Conservation (phyloP, 306 rosid species). For the Amphicarpaea edgeworthii region DNA sequence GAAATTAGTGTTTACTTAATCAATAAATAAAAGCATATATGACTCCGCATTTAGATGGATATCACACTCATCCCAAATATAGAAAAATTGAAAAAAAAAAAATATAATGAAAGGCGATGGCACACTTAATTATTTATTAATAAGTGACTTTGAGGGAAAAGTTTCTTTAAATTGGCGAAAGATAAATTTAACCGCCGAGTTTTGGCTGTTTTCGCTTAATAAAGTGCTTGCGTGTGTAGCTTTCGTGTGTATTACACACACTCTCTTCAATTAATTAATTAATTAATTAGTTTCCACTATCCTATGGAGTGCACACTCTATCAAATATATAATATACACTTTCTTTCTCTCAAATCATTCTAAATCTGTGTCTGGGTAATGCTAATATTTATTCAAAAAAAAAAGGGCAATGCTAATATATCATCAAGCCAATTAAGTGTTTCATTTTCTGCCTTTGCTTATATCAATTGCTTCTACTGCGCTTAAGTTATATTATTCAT, state of each 20-base stretch:
- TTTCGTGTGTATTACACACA: conserved; percentile 58
- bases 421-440: too few relatives aligned
- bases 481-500: too few relatives aligned
- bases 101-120: not conserved
- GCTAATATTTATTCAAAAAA: too few relatives aligned
- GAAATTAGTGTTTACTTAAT: too few relatives aligned
- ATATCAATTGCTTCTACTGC: not conserved
- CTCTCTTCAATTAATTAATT: conserved; percentile 43
- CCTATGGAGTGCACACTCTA: conserved; percentile 44
- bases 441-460: not conserved
- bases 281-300: conserved; percentile 42
- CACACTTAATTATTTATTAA: not conserved
- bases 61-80: not conserved
- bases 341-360: not conserved
- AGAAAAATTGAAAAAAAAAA: not conserved
- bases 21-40: too few relatives aligned
- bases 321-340: conserved; percentile 28
- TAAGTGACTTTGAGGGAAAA: not conserved
- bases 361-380: not conserved
- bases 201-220: conserved; percentile 12
- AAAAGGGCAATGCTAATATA: too few relatives aligned
- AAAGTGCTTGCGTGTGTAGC: conserved; percentile 31
- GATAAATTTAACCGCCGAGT: conserved; percentile 1
- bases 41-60: not conserved
- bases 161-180: not conserved